Evolutionary conservation across 371 early-diverging fungal species (phyloP), one percentile per base, ranked within the genome.

Genomic region (Actinomortierella wolfii): DNA sequence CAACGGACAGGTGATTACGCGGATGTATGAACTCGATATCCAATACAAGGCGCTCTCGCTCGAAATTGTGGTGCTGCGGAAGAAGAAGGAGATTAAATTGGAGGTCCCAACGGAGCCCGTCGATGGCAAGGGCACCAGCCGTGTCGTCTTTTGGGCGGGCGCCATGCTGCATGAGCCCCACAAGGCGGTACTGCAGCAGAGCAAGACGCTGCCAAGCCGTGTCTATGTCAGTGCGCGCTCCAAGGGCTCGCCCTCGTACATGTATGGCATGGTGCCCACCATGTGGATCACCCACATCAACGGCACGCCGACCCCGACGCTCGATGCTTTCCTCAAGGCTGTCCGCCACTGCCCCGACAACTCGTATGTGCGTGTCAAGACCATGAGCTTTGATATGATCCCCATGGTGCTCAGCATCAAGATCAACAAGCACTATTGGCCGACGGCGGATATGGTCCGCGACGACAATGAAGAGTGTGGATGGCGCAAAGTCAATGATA

Each of bases 221-320:
- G 87, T 92, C 29, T 94, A 94, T 77, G 86, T 92, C 4, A 84
- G 87, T 7, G 87, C 82, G 26, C 78, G 91, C 11, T 73, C 87
- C 21, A 82, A 86, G 52, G 95, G 97, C 4, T 88, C 89, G 1
- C 95, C 95, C 2, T 87, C 90, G 7, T 89, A 86, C 55, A 89
- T 89, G 89, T 93, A 93, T 65, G 92, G 89, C 21, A 76, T 95
- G 64, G 82, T 79, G 9, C 88, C 93, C 4, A 95, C 95, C 1
- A 89, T 84, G 78, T 93, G 90, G 89, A 84, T 94, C 62, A 88
- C 87, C 0, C 88, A 89, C 57, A 83, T 92, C 64, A 87, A 92
- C 44, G 81, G 81, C 7, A 76, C 77, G 11, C 67, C 83, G n/a
- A 88, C 88, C 0, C 80, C 79, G 0, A 84, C 86, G 28, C 73